Evolutionary conservation across 306 rosid genomes (phyloP), one percentile per base, ranked within the genome.

Genomic region (Cicer yamashitae): DNA sequence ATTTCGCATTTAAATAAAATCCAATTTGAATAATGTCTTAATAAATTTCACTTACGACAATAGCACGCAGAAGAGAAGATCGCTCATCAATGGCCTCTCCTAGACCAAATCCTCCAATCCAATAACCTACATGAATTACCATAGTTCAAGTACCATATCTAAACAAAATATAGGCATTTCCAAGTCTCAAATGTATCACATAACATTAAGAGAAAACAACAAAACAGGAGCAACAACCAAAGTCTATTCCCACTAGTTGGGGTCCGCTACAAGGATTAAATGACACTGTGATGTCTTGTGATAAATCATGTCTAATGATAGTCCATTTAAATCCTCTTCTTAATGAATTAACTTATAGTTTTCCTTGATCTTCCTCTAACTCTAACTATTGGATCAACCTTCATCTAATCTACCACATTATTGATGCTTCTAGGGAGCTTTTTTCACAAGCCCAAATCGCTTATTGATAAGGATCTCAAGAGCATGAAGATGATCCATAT

Each of bases 91-190:
- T 87, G 84, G 89, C 78, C 80, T 94, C 98, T 78, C 97, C 98
- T 75, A 87, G 91, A 78, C 98, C 96, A 89, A 94, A 92, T 56
- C 96, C 96, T 82, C 97, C 98, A 69, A 94, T 83, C 94, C 94
- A 94, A 72, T 86, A 94, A 76, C 97, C 98, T 91, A 43, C 79
- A 80, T n/a, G 60, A 70, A 67, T 77, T 64, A 57, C 75, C 48
- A 67, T 38, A 75, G 80, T 51, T 71, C 50, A 63, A 12, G 43
- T 62, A 72, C 25, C 56, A 68, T 63, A 62, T 68, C 10, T 48
- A 50, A 17, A 13, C 25, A 59, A 58, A 17, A 73, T 30, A 57
- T 43, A 63, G 44, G 68, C 39, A 57, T 43, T 53, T 52, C 9
- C 25, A 34, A 10, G 67, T 44, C 20, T 7, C 38, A 81, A 69